These are phyloP conservation scores for Penicillium psychrosexuale DNA, from an alignment of 2,329 filamentous ascomycete species.

Conservation along the genomic window DNA sequence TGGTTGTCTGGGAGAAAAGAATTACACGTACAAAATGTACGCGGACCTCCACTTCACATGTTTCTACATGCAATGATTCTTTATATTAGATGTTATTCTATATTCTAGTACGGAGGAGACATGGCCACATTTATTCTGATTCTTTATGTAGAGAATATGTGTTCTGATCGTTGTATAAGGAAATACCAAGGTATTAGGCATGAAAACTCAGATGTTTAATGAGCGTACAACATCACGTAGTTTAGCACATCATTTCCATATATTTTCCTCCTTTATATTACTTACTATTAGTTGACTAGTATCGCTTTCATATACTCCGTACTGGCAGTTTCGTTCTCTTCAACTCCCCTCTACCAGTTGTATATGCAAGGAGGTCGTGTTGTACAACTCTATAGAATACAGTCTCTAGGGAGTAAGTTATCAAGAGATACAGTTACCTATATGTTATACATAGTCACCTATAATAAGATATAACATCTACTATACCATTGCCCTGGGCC, in stretches of 20 bases:
- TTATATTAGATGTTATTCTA: neutral
- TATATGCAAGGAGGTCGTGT: neutral
- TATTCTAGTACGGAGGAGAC: neutral
- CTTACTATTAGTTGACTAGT: neutral
- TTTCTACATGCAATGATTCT: neutral
- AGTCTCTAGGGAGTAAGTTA: neutral
- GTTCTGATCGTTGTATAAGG: no score
- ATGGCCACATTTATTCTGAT: neutral
- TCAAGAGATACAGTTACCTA: no score
- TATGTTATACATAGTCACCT: no score
- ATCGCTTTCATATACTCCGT: no score
- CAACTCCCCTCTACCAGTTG: neutral
- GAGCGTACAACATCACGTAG: neutral
- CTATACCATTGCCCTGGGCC: neutral
- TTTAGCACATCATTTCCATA: neutral
- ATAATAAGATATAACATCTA: neutral
- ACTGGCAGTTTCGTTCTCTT: neutral
- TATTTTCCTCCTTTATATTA: neutral
- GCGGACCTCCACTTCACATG: neutral
- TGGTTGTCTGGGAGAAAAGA: constrained; percentile 9
- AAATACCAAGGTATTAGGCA: constrained; percentile 2
- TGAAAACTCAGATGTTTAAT: neutral
- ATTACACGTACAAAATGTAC: constrained; percentile 4
- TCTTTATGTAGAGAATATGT: neutral
- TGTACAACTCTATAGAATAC: neutral